Base-by-base conservation (phyloP, 192 early-diverging fungal genomes). In the Kappamyces sp. region DNA sequence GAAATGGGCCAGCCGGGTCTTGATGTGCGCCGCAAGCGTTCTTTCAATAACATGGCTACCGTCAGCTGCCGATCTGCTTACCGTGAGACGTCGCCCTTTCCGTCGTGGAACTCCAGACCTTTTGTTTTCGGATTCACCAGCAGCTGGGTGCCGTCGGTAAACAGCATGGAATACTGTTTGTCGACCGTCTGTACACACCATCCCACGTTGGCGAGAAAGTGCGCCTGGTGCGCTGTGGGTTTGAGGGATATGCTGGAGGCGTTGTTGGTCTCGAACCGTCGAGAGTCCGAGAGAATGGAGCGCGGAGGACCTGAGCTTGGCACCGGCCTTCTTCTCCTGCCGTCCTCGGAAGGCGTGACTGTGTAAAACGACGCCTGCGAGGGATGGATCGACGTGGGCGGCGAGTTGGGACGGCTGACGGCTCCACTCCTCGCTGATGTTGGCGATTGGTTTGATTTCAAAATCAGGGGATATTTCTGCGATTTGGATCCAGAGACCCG, bases 101-200 rank as follows among this genome's bases (percentile, higher is more conserved):
- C 66, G 55, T 39, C 31, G 13, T 46, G 71, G 61, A 59, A 78
- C 38, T 70, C 61, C 13, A 78, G 23, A 35, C 50, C 69, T 39
- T 79, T 71, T 38, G 68, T 61, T 47, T 64, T 41, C 40, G 68
- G 41, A 58, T 78, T 66, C 23, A 80, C 69, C 31, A 47, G 40
- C 46, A 71, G 42, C 12, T 66, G 33, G 10, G 73, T 51, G 5
- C 79, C 79, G 60, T 81, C 79, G n/a, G 55, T 51, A 53, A 81
- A 81, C 51, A 81, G 49, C 72, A 81, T 74, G 40, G 64, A 43
- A 49, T 67, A 81, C 12, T 51, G 13, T 7, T 66, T 66, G 35
- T 72, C 69, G 5, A 40, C 31, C 2, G 55, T 59, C 46, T 66
- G 62, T 3, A 73, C 39, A 49, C 76, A 79, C 79, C 79, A 81